Evolutionary conservation across 2,329 filamentous ascomycete genomes (phyloP), one percentile per base, ranked within the genome.

Genomic region (Penicillium sp.): DNA sequence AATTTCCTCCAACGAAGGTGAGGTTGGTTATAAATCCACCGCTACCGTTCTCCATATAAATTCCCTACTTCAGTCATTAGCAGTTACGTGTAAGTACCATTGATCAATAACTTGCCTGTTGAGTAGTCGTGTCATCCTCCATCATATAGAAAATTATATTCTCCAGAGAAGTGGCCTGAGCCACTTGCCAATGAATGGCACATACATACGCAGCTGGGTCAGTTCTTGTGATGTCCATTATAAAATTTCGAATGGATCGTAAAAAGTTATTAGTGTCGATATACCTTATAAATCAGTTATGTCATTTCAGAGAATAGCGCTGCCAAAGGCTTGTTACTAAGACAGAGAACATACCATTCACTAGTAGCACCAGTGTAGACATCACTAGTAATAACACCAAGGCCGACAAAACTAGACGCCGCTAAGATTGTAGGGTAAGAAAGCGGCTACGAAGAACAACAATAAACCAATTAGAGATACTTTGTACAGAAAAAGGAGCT

Each of bases 61-160:
- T 63, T 2, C 64, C 65, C 54, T 59, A 16, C 9, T 45, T 40
- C 43, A 47, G 21, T 43, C 40, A 43, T 33, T 33, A 33, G 28
- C n/a, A n/a, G n/a, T n/a, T n/a, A n/a, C n/a, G n/a, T n/a, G n/a
- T n/a, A n/a, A n/a, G n/a, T n/a, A n/a, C n/a, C n/a, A n/a, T n/a
- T 33, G 12, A 33, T 33, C 28, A 33, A 33, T 33, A 43, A 16
- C 43, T 46, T 4, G 23, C 43, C 20, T 46, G 2, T 68, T 71
- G 43, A 21, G 40, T 43, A 43, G 14, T 43, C 18, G 43, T 26
- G 20, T 12, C 18, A 46, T 46, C 24, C 59, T 78, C 71, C 61
- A 68, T 68, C 86, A 90, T 89, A 72, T 86, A 82, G 77, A 91
- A 89, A 63, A 83, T 79, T 49, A 90, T 85, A 74, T 90, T 90